Evolutionary conservation across 2,329 filamentous ascomycete species (phyloP), one percentile per base, ranked within the genome.

Genomic region (Mariannaea elegans): DNA sequence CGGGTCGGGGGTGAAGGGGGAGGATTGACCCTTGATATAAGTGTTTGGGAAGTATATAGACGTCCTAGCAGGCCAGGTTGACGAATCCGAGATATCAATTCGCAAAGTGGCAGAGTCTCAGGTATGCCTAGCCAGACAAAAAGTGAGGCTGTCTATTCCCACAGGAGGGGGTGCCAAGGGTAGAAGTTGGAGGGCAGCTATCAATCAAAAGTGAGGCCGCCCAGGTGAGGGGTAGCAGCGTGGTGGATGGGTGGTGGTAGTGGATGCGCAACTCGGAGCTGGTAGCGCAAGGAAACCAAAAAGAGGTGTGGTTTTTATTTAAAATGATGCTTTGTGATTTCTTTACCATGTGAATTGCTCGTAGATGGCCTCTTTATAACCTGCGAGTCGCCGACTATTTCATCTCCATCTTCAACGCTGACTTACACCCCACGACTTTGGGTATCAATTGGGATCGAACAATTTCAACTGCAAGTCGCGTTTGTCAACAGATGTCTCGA

Each of bases 371-470:
- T n/a, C n/a, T 38, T 16, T 14, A 39, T 7, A 21, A 42, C 19
- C 27, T 21, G 38, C 18, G 31, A 9, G 31, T 9, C 24, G 23
- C 39, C 31, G 39, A 39, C 8, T 29, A 51, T 57, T 57, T 36
- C 27, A 7, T 31, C 12, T 31, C 12, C 27, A 7, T 8, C 41
- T 18, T 39, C n/a, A 29, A 24, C 1, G 18, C 12, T 16, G 48
- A 42, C 55, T 52, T 57, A 42, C 41, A 52, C 55, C 13, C 23
- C 41, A n/a, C 12, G 13, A 7, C 31, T 32, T 59, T 49, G 41
- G 56, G 56, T 54, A 50, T 38, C 56, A 54, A 54, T 59, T 54
- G 56, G 56, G 56, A 59, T 27, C 23, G 7, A 36, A 36, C 14
- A 5, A 8, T 14, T 36, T 36, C 32, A 36, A 4, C 42, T 58